These are phyloP conservation scores for Ogataea henricii DNA, from an alignment of 805 yeast genomes.

Conservation along the genomic window DNA sequence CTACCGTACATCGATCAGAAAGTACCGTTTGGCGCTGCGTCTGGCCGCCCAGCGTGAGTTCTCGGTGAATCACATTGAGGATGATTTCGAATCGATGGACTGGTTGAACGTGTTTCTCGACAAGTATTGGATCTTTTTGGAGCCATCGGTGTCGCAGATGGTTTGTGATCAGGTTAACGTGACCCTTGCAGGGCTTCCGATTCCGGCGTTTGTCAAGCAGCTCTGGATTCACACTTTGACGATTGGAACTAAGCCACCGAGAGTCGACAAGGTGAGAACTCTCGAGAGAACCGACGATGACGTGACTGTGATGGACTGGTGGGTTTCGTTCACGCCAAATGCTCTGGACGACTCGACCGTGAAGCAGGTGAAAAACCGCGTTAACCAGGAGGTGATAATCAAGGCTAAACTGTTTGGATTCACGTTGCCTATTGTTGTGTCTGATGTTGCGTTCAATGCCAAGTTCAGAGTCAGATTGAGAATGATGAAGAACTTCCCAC, in stretches of 20 bases:
- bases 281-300: conserved; percentile 88
- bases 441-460: conserved; percentile 76
- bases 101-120: conserved; percentile 90
- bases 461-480: conserved; percentile 78
- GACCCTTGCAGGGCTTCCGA: conserved; percentile 70
- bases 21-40: conserved; percentile 72
- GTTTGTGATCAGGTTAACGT: conserved; percentile 86
- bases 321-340: conserved; percentile 89
- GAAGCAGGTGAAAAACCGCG: conserved; percentile 80
- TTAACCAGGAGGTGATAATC: conserved; percentile 77
- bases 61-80: conserved; percentile 76
- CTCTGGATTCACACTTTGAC: conserved; percentile 89
- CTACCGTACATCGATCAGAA: conserved; percentile 82
- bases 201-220: conserved; percentile 81
- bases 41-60: conserved; percentile 85
- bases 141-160: conserved; percentile 85
- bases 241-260: conserved; percentile 92
- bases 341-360: conserved; percentile 79
- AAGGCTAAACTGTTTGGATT: conserved; percentile 83
- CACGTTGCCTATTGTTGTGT: conserved; percentile 75
- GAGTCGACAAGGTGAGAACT: conserved; percentile 88
- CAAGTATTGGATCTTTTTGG: conserved; percentile 89
- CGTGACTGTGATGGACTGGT: conserved; percentile 98
- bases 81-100: conserved; percentile 91
- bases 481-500: conserved; percentile 91